A percentile compares a stretch with the other conserved stretches of the same genome.
Evolutionary conservation across 768 basidiomycete species (phyloP).

Genomic region (Mycena metata): DNA sequence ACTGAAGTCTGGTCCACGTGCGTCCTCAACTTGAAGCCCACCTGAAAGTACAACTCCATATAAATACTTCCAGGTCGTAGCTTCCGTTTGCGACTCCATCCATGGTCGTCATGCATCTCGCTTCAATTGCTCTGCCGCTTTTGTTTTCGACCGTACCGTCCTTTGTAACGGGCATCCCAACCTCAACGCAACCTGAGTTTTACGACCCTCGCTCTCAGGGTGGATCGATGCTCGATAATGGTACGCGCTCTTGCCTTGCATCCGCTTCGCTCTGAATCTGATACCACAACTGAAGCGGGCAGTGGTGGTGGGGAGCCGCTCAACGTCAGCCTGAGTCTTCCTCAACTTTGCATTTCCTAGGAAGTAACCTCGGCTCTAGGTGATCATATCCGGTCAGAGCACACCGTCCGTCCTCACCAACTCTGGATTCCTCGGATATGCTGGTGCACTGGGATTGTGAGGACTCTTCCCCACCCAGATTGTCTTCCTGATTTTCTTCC

Average conservation of each 20-base stretch:
- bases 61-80: too few relatives aligned
- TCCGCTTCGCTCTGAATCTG: too few relatives aligned
- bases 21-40: too few relatives aligned
- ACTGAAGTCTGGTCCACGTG: too few relatives aligned
- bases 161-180: neutral
- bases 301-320: constrained; percentile 18
- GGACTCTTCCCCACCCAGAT: neutral
- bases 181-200: constrained; percentile 10
- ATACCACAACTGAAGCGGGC: neutral
- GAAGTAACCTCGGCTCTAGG: neutral
- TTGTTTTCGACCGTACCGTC: too few relatives aligned
- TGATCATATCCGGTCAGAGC: constrained; percentile 25
- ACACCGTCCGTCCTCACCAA: constrained; percentile 22
- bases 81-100: too few relatives aligned
- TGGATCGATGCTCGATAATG: constrained; percentile 12
- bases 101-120: too few relatives aligned
- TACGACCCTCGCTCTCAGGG: constrained; percentile 16
- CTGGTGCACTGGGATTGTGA: constrained; percentile 10
- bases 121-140: too few relatives aligned
- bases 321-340: constrained; percentile 3
- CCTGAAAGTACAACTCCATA: too few relatives aligned
- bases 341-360: neutral
- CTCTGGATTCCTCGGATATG: constrained; percentile 14
- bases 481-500: neutral
- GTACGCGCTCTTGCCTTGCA: neutral